Conservation (phyloP, 805 yeast species). For the Lachancea waltii region DNA sequence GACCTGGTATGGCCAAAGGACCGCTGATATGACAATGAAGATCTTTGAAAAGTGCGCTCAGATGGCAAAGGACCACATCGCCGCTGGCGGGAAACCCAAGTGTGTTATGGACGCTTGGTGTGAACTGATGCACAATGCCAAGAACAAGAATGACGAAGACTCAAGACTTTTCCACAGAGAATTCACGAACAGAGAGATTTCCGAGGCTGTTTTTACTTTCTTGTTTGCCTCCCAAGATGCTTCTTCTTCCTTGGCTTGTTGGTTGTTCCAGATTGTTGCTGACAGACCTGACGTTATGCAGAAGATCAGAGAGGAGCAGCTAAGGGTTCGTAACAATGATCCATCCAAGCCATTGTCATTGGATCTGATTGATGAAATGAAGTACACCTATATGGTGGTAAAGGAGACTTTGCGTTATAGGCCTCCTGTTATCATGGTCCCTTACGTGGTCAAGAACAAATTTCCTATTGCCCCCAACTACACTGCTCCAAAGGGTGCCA, state of each 20-base stretch:
- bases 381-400: slow-evolving; percentile 83
- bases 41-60: slow-evolving; percentile 85
- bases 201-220: slow-evolving; percentile 95
- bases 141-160: slow-evolving; percentile 41
- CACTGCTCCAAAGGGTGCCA: slow-evolving; percentile 93
- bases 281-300: slow-evolving; percentile 88
- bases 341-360: slow-evolving; percentile 54
- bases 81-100: slow-evolving; percentile 65
- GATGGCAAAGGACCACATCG: slow-evolving; percentile 75
- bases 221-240: slow-evolving; percentile 98
- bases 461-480: slow-evolving; percentile 80
- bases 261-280: slow-evolving; percentile 94
- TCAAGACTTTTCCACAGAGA: slow-evolving; percentile 64
- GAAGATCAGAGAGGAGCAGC: slow-evolving; percentile 89
- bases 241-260: slow-evolving; percentile 91
- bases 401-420: slow-evolving; percentile 89
- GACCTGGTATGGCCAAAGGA: slow-evolving; percentile 94
- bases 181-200: slow-evolving; percentile 83
- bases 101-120: slow-evolving; percentile 98
- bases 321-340: slow-evolving; percentile 73
- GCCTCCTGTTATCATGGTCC: slow-evolving; percentile 98
- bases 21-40: slow-evolving; percentile 91
- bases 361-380: slow-evolving; percentile 79
- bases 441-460: slow-evolving; percentile 81
- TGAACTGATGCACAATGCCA: slow-evolving; percentile 70